These are phyloP conservation scores for Cryphonectria japonica DNA, from an alignment of 2,329 filamentous ascomycete genomes.

Conservation along the genomic window DNA sequence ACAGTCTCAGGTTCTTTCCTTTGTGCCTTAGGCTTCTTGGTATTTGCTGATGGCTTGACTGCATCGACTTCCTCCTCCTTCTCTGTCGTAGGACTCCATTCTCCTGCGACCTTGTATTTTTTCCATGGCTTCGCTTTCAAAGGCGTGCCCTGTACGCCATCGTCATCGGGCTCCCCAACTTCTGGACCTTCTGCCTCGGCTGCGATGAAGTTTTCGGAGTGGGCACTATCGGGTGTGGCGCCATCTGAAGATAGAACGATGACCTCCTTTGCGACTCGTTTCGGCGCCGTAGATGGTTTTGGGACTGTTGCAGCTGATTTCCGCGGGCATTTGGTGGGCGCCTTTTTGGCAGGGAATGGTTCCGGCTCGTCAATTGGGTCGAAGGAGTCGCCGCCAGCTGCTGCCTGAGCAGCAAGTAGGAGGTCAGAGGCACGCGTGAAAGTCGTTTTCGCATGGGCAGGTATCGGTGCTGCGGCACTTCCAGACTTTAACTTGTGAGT, in stretches of 20 bases:
- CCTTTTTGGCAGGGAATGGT: neutral
- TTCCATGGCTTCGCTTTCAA: slow-evolving; percentile 42
- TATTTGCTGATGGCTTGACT: slow-evolving; percentile 34
- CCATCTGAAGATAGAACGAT: slow-evolving; percentile 29
- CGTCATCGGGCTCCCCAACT: slow-evolving; percentile 8
- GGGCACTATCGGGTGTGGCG: slow-evolving; percentile 14
- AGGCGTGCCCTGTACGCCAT: slow-evolving; percentile 22
- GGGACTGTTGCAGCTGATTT: slow-evolving; percentile 10
- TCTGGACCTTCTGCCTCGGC: slow-evolving; percentile 24
- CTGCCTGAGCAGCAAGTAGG: slow-evolving; percentile 39
- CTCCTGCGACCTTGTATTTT: slow-evolving; percentile 38
- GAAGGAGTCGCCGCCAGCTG: slow-evolving; percentile 9
- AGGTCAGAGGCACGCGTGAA: slow-evolving; percentile 50
- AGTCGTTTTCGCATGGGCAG: slow-evolving; percentile 40
- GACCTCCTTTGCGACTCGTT: slow-evolving; percentile 23
- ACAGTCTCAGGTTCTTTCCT: slow-evolving; percentile 35
- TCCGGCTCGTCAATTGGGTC: slow-evolving; percentile 23
- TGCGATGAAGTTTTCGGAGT: neutral
- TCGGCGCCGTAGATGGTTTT: slow-evolving; percentile 14
- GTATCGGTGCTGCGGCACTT: slow-evolving; percentile 43
- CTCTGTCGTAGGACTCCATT: neutral
- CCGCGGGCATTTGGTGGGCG: slow-evolving; percentile 1
- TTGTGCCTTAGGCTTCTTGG: slow-evolving; percentile 34
- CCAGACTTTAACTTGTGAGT: slow-evolving; percentile 41
- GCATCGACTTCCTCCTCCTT: neutral